phyloP scores from a whole-genome alignment of 1,284 basidiomycete species.

The Trametes polyzona region DNA sequence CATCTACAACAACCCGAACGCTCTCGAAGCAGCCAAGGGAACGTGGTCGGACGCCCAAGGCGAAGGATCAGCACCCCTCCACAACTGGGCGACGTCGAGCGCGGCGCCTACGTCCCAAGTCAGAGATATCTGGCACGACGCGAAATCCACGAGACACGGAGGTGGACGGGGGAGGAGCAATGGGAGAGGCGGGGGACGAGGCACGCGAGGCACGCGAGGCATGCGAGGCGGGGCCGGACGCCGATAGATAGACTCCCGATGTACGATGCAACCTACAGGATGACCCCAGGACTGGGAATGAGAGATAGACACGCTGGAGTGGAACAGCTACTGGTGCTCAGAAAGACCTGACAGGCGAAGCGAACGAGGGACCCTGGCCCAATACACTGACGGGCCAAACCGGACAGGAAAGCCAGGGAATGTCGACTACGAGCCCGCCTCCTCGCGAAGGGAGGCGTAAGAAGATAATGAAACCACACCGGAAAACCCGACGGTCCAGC shows the following conservation, averaged over 20 bases:
- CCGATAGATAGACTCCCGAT: too few relatives aligned
- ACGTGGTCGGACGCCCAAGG: background rate
- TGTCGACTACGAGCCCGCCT: background rate
- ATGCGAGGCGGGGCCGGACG: background rate
- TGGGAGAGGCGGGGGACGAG: background rate
- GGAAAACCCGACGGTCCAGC: background rate
- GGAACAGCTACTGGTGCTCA: background rate
- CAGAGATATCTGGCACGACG: slow-evolving; percentile 1
- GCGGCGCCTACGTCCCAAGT: background rate
- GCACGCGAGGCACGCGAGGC: background rate
- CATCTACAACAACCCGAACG: background rate
- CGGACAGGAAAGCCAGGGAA: background rate
- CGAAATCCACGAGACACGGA: background rate
- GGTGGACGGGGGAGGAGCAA: background rate
- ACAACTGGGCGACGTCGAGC: background rate
- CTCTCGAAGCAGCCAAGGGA: background rate
- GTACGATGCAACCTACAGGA: too few relatives aligned
- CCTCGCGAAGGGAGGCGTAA: background rate
- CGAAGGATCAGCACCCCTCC: background rate
- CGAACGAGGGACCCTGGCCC: background rate
- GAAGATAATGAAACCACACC: background rate
- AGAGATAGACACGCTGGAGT: too few relatives aligned
- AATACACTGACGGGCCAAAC: background rate
- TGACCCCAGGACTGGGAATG: too few relatives aligned
- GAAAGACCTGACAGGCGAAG: background rate